phyloP scores from a whole-genome alignment of 1,284 basidiomycete genomes.

The Melampsora americana region DNA sequence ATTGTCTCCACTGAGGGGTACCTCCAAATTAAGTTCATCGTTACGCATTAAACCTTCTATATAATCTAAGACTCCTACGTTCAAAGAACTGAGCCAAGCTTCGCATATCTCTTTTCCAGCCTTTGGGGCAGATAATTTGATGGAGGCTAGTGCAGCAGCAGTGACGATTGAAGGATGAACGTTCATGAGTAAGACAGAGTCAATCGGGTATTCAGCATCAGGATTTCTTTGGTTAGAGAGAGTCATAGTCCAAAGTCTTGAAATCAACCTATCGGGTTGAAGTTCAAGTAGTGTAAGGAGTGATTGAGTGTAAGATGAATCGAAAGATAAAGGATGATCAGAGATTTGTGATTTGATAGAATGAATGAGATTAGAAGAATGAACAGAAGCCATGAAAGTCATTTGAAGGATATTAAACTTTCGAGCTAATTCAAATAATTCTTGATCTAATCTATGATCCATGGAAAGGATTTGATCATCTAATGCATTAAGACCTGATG shows the following conservation, averaged over 20 bases:
- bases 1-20: not conserved
- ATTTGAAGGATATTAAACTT: conserved; percentile 20
- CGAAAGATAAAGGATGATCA: not conserved
- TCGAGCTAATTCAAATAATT: not conserved
- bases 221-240: not conserved
- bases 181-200: not conserved
- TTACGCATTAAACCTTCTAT: not conserved
- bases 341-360: not conserved
- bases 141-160: conserved; percentile 8
- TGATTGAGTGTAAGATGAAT: not conserved
- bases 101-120: conserved; percentile 7
- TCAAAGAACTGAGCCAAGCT: conserved; percentile 8
- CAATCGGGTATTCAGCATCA: not conserved
- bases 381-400: conserved; percentile 5
- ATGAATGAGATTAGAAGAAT: not conserved
- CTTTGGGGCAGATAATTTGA: not conserved
- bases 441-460: not conserved
- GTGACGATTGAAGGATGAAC: conserved; percentile 34
- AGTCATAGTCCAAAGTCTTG: not conserved
- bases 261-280: not conserved
- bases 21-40: not conserved
- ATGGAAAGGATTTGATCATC: not conserved
- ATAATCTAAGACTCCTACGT: not conserved
- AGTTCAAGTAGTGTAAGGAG: not conserved
- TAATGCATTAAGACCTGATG: too few species aligned